Percentiles rank a stretch among this genome's conserved stretches.
These are phyloP conservation scores for Elasticomyces elasticus DNA, from an alignment of 495 filamentous ascomycete species.

Conservation along the genomic window DNA sequence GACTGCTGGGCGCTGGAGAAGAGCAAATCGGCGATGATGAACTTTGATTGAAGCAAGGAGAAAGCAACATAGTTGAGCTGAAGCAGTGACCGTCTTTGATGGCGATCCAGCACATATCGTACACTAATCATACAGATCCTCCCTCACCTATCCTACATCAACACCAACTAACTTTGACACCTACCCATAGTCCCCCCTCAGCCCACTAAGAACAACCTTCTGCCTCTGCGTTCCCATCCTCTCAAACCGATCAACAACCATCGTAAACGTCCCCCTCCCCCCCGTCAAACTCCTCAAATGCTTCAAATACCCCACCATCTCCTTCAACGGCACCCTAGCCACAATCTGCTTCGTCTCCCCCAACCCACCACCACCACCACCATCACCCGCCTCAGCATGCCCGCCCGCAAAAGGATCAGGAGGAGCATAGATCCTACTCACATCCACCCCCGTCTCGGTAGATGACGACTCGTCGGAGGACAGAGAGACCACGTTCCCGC, in stretches of 20 bases:
- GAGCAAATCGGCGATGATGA: background rate
- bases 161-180: too few relatives aligned
- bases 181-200: constrained; percentile 23
- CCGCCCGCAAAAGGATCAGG: constrained; percentile 66
- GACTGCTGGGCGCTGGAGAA: background rate
- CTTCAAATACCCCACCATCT: constrained; percentile 94
- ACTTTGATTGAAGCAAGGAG: too few relatives aligned
- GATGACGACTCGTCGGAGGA: constrained; percentile 46
- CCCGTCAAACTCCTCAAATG: constrained; percentile 79
- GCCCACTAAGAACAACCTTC: constrained; percentile 45
- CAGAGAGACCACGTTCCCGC: constrained; percentile 76
- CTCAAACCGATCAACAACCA: constrained; percentile 87
- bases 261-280: constrained; percentile 83
- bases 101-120: too few relatives aligned
- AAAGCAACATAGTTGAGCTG: too few relatives aligned
- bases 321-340: constrained; percentile 81
- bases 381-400: background rate
- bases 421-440: constrained; percentile 67
- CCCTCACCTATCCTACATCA: too few relatives aligned
- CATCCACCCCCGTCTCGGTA: constrained; percentile 44
- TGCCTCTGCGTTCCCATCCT: constrained; percentile 59
- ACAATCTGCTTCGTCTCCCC: constrained; percentile 47
- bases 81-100: too few relatives aligned
- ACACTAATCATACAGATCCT: too few relatives aligned
- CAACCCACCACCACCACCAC: background rate